Base-by-base conservation (phyloP, 2,329 filamentous ascomycete genomes). In the Neonectria punicea region DNA sequence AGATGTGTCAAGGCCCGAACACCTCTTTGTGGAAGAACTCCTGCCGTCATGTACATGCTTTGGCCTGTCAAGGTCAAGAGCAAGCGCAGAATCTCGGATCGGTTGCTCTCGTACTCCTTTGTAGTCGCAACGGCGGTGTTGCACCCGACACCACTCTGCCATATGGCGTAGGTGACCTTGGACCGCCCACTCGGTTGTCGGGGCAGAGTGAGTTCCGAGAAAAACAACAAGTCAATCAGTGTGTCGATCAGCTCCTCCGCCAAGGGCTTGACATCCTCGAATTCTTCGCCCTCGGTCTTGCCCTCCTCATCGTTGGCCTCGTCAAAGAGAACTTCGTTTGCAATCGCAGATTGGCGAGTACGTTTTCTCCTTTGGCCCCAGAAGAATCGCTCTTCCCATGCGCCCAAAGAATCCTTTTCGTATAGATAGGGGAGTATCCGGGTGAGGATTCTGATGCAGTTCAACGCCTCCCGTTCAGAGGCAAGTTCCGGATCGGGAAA, bases 61-160 rank as follows among this genome's bases (percentile, higher is more conserved):
- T 95, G 93, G 78, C 95, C 93, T 13, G 93, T 89, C 67, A 99
- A 81, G 0, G 94, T 94, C 69, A 99, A 84, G 44, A 99, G 86
- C 62, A 99, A 83, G 22, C 95, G 89, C 73, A 98, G 80, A 32
- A 98, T 91, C 80, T 99, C 96, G 70, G 92, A 94, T 64, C 96
- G 89, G 79, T 98, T 98, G 81, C 87, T 97, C 81, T 99, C 96
- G 63, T 93, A 91, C 74, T 98, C 94, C 78, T 93, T 97, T 57
- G 91, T 98, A 4, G 94, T 95, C 10, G 91, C 91, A 72, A 97
- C 90, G 5, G 94, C 89, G 16, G 92, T 93, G 78, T 97, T 97
- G 83, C 95, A 98, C 14, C 96, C 96, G 32, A 99, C 95, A 53
- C 96, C 96, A 76, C 93, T 98, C 81, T 98, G 94, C 96, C 96